phyloP scores from a whole-genome alignment of 495 filamentous ascomycete genomes.

The Aspergillus egyptiacus region DNA sequence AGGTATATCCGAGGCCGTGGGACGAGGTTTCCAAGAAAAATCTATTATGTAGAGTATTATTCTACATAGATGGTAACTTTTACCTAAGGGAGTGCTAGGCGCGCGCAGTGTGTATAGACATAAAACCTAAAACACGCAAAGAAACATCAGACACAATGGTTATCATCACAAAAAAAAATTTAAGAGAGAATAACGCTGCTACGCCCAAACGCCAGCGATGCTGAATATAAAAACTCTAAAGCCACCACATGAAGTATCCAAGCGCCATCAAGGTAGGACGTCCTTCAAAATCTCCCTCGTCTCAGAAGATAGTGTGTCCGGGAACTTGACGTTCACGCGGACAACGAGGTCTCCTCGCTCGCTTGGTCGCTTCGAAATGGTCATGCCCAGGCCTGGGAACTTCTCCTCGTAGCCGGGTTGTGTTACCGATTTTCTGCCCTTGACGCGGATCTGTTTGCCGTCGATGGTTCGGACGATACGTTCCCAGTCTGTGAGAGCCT shows the following conservation, averaged over 20 bases:
- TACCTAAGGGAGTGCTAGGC: too few species aligned
- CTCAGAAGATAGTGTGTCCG: constrained; percentile 59
- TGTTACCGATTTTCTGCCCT: constrained; percentile 61
- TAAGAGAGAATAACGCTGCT: neutral
- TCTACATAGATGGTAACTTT: too few species aligned
- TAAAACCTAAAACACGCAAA: neutral
- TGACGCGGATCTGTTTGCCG: constrained; percentile 68
- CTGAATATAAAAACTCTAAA: constrained; percentile 17
- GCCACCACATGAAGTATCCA: neutral
- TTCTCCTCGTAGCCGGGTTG: constrained; percentile 70
- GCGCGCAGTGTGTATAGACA: too few species aligned
- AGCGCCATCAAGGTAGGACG: constrained; percentile 48
- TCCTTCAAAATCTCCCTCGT: constrained; percentile 78
- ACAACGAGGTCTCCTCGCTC: constrained; percentile 83
- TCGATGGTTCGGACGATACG: constrained; percentile 91
- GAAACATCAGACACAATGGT: neutral
- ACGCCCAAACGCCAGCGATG: constrained; percentile 31
- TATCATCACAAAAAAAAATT: neutral
- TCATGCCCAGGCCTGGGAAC: constrained; percentile 88
- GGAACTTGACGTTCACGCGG: constrained; percentile 88
- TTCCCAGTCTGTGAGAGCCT: constrained; percentile 93
- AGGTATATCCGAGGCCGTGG: too few species aligned
- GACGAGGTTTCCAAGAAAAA: too few species aligned
- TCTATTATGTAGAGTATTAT: too few species aligned
- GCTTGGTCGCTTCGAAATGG: constrained; percentile 77